phyloP scores from a whole-genome alignment of 2,329 filamentous ascomycete species.

The Venturia oleaginea region DNA sequence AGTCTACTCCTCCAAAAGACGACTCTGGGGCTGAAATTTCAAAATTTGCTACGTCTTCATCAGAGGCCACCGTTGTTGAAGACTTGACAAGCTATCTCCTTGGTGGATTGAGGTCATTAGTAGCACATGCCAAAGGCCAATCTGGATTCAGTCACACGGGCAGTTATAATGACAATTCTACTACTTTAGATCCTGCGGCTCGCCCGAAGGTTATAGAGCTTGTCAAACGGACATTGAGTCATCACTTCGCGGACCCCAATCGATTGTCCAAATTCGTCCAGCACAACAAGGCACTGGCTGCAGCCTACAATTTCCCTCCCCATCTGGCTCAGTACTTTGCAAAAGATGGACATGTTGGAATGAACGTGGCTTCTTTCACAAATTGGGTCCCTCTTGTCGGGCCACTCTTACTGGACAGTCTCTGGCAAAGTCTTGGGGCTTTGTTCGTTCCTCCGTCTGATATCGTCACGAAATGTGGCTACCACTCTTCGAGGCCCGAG shows the following conservation, averaged over 20 bases:
- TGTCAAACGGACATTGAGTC: neutral
- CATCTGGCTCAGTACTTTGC: neutral
- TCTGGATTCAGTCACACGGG: neutral
- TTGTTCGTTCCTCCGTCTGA: conserved; percentile 28
- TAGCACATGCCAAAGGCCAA: neutral
- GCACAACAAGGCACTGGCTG: neutral
- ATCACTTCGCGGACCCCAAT: conserved; percentile 14
- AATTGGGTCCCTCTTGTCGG: conserved; percentile 27
- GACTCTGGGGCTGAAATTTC: neutral
- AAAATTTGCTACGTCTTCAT: neutral
- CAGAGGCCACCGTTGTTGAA: neutral
- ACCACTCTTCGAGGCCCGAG: conserved; percentile 16
- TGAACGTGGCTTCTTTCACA: conserved; percentile 21
- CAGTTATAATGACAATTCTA: neutral
- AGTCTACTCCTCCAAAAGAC: neutral
- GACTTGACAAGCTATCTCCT: neutral
- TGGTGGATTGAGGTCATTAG: neutral
- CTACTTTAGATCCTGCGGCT: neutral
- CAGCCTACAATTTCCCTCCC: neutral
- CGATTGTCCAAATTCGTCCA: conserved; percentile 18
- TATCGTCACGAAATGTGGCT: conserved; percentile 19
- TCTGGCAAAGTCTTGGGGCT: conserved; percentile 25
- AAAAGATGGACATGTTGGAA: neutral
- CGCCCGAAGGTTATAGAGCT: neutral
- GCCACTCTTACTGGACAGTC: conserved; percentile 28